Evolutionary conservation across 1,284 basidiomycete genomes (phyloP), one percentile per base, ranked within the genome.

Genomic region (Malassezia nana): DNA sequence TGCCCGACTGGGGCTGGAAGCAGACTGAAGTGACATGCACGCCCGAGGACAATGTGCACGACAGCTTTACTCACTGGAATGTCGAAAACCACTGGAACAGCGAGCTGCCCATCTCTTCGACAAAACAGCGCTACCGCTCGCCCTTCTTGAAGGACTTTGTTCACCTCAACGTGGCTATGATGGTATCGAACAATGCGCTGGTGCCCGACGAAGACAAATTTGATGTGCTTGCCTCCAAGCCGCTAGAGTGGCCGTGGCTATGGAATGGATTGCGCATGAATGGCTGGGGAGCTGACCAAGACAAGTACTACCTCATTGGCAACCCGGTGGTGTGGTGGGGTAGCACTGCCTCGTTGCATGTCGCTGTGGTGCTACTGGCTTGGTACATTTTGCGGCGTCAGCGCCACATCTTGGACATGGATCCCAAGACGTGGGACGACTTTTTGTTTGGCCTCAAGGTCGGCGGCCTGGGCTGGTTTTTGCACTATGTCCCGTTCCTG

Each of bases 1-100:
- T 99, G 32, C 92, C 94, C 1, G 88, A 94, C 75, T 98, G 92
- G 94, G 92, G 92, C 20, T 99, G 95, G 82, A 96, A 96, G 77
- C 94, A 99, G 77, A 81, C 95, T 55, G 92, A 98, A 75, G 91
- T 95, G 41, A 86, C 84, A 59, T 98, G 94, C 75, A 84, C 84
- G 57, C 89, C 88, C 76, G 84, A 88, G 71, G 87, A 91, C 74
- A 82, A 89, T 67, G 83, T 83, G 0, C 79, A 77, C 30, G 88
- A 96, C 75, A 75, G 81, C 18, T 88, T 91, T 76, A 94, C 91
- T 0, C 87, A 89, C 74, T 98, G 92, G 92, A 98, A 98, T 74
- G 86, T 98, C 50, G 92, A 98, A 75, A 86, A 83, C 66, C 92
- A 98, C 76, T 89, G 86, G 86, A 98, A 98, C 75, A 83, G 87